A percentile compares a stretch with the other conserved stretches of the same genome.
Conservation (phyloP, 805 yeast species). For the Candida chauliodis region DNA sequence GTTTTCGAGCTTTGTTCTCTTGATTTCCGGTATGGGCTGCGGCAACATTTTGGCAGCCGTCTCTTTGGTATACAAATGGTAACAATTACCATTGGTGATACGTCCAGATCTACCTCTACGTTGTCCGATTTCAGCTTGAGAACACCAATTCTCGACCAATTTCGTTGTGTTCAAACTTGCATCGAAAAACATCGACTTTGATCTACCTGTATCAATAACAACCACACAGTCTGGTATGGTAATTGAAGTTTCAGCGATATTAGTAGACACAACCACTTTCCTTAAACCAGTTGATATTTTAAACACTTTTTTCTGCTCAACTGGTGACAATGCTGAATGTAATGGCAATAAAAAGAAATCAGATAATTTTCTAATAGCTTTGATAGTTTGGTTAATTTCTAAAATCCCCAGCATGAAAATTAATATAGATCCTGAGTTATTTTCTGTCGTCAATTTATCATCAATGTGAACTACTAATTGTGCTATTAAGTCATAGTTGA, state of each 20-base stretch:
- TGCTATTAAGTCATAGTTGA: slow-evolving; percentile 72
- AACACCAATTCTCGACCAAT: slow-evolving; percentile 79
- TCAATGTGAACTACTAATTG: slow-evolving; percentile 55
- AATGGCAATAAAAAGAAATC: slow-evolving; percentile 54
- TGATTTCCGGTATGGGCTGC: slow-evolving; percentile 86
- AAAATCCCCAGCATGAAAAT: slow-evolving; percentile 88
- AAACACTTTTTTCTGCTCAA: slow-evolving; percentile 80
- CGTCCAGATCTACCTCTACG: slow-evolving; percentile 99
- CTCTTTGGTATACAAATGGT: slow-evolving; percentile 67
- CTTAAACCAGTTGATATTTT: slow-evolving; percentile 47
- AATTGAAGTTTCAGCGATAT: slow-evolving; percentile 95
- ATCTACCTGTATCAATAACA: slow-evolving; percentile 84
- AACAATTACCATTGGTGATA: slow-evolving; percentile 78
- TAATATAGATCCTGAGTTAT: slow-evolving; percentile 66
- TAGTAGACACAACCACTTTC: slow-evolving; percentile 85
- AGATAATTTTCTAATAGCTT: slow-evolving; percentile 23
- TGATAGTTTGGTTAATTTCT: slow-evolving; percentile 70
- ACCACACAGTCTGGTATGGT: slow-evolving; percentile 94
- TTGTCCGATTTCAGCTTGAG: slow-evolving; percentile 84
- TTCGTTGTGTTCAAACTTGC: slow-evolving; percentile 63
- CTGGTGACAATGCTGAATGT: slow-evolving; percentile 82
- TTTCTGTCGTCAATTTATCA: slow-evolving; percentile 35
- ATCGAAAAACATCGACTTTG: slow-evolving; percentile 74
- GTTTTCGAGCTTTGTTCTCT: slow-evolving; percentile 78
- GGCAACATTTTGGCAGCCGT: slow-evolving; percentile 55